Percentiles rank a stretch among this genome's conserved stretches.
Conservation (phyloP, 345 rosid genomes). For the Eucalyptus pauciflora region DNA sequence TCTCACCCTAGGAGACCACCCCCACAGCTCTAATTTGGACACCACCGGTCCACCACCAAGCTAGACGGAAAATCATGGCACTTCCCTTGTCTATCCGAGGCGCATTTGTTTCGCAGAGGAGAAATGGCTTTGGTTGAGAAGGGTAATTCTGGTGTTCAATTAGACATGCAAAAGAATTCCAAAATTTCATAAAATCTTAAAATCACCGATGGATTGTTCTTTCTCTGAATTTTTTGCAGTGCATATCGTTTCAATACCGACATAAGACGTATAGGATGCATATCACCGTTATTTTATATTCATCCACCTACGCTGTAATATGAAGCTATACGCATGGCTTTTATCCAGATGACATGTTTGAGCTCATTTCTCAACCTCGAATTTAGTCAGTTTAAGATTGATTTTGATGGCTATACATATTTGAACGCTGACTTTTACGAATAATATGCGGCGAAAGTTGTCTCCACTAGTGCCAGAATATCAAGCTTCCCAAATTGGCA, state of each 20-base stretch:
- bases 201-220: not conserved
- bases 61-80: not conserved
- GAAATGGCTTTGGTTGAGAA: not conserved
- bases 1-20: not conserved
- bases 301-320: not conserved
- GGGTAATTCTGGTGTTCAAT: not conserved
- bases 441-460: not conserved
- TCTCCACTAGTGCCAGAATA: constrained; percentile 4
- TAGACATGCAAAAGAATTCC: not conserved
- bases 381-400: not conserved
- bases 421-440: not conserved
- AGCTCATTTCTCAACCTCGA: not conserved
- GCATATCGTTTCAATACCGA: not conserved
- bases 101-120: not conserved
- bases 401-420: not conserved
- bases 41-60: not conserved
- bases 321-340: not conserved
- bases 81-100: not conserved
- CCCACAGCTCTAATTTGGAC: not conserved
- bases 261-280: not conserved
- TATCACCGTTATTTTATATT: not conserved
- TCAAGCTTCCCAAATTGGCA: constrained; percentile 22
- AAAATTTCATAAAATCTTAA: not conserved
- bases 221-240: not conserved
- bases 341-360: not conserved